Evolutionary conservation across 345 rosid species (phyloP), one percentile per base, ranked within the genome.

Genomic region (Melastoma malabathricum): DNA sequence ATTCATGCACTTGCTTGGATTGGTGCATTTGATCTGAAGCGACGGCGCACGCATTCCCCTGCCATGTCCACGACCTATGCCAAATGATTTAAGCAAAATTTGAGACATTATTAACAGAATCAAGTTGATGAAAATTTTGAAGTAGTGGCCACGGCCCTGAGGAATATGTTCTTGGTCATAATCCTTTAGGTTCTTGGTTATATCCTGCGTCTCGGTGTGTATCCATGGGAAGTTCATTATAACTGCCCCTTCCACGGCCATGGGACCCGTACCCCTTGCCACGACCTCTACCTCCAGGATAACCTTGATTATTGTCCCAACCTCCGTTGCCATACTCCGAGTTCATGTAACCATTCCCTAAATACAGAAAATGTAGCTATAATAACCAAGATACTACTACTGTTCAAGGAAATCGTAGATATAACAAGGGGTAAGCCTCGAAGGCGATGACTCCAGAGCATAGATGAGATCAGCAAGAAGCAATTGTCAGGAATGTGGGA

Each of bases 201-300:
- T 80, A 78, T 51, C 79, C 85, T 57, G 75, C 82, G 68, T 85
- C 93, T 52, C 83, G 85, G 47, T 66, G 77, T 52, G 58, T 59
- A 60, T 82, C 85, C 69, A 52, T 43, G 59, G 68, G 81, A 48
- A 79, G 88, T 31, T 87, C 94, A 65, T 77, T 74, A 64, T 74
- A 89, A 43, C 84, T 88, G 59, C 90, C 94, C 41, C 85, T 65
- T 18, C 89, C 78, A 55, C 78, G 75, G 65, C 94, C 82, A 54
- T 75, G 82, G 65, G 59, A 65, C 55, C 72, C 67, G 57, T 83
- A 77, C 25, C 86, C 92, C 72, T 93, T 82, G 15, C 96, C 95
- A 23, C 82, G 72, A 46, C 87, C 81, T n/a, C 83, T 75, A 38
- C 94, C 96, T 60, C 89, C 69, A 52, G 71, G 48, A 62, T 73